Base-by-base conservation (phyloP, 352 stramenopile species). In the Phytophthora pluvialis region DNA sequence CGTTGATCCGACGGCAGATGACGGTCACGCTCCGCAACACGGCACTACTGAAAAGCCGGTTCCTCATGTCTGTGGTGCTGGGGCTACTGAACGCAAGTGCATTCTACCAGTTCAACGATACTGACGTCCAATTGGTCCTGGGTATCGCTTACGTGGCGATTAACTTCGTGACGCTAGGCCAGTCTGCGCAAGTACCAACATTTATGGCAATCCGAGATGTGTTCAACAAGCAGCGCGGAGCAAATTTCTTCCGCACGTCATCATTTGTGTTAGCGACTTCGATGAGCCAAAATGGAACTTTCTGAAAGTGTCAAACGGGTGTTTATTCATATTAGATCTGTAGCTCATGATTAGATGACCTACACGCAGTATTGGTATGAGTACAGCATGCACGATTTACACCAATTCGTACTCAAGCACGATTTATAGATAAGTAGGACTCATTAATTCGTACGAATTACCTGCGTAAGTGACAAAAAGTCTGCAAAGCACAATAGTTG, bases 211-310 rank as follows among this genome's bases (percentile, higher is more conserved):
- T 62, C 15, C 77, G 77, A 3, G 71, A 53, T 0, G 57, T 88
- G 9, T 92, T 92, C 56, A 91, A 95, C 74, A 95, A 94, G 48
- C 89, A 97, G n/a, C 72, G 75, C 4, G 80, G 88, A 11, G 70
- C 75, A 7, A 94, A 95, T 65, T 95, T 95, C 59, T 93, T 79
- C 42, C 80, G 81, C 1, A 75, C 87, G 15, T 83, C 75, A 5
- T 79, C 80, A 13, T 97, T 92, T 52, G 73, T 94, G n/a, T n/a
- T n/a, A n/a, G n/a, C n/a, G n/a, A n/a, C n/a, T n/a, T n/a, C n/a
- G n/a, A n/a, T n/a, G n/a, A n/a, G n/a, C n/a, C n/a, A n/a, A n/a
- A n/a, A n/a, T n/a, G n/a, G n/a, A n/a, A n/a, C n/a, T n/a, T n/a
- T n/a, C n/a, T n/a, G n/a, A n/a, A n/a, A n/a, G n/a, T n/a, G n/a